Conservation (phyloP, 140 eudicot genomes). For the Bidens hawaiensis region DNA sequence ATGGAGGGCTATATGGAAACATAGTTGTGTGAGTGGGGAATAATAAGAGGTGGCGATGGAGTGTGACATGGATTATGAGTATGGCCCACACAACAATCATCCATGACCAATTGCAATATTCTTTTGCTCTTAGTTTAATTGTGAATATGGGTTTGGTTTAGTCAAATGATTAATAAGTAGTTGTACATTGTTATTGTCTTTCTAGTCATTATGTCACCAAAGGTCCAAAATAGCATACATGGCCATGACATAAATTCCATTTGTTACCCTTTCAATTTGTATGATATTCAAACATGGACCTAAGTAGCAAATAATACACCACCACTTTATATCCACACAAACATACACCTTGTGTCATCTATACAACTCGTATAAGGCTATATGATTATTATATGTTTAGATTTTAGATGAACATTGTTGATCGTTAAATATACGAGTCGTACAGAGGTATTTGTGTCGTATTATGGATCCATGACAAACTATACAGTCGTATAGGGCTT, state of each 20-base stretch:
- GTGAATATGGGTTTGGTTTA: conserved; percentile 6
- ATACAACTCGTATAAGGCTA: too few species aligned
- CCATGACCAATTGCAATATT: conserved; percentile 24
- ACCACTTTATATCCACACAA: too few species aligned
- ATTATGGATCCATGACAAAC: too few species aligned
- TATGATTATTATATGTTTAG: too few species aligned
- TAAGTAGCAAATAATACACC: background rate
- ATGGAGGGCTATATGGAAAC: background rate
- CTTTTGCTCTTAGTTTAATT: conserved; percentile 7
- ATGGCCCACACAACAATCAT: conserved; percentile 20
- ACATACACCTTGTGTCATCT: too few species aligned
- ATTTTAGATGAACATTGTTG: too few species aligned
- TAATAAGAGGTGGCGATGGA: conserved; percentile 24
- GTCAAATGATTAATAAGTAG: conserved; percentile 29
- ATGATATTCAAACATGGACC: background rate
- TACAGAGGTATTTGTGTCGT: too few species aligned
- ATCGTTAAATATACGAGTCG: too few species aligned
- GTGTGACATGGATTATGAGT: conserved; percentile 29
- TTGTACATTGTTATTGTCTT: conserved; percentile 23
- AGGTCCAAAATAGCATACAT: background rate
- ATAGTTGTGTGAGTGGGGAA: conserved; percentile 18
- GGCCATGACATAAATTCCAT: background rate
- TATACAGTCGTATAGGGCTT: too few species aligned
- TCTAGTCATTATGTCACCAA: conserved; percentile 21
- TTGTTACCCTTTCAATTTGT: background rate